Evolutionary conservation across 495 filamentous ascomycete species (phyloP).

Genomic region (Penicillium macrosclerotiorum): DNA sequence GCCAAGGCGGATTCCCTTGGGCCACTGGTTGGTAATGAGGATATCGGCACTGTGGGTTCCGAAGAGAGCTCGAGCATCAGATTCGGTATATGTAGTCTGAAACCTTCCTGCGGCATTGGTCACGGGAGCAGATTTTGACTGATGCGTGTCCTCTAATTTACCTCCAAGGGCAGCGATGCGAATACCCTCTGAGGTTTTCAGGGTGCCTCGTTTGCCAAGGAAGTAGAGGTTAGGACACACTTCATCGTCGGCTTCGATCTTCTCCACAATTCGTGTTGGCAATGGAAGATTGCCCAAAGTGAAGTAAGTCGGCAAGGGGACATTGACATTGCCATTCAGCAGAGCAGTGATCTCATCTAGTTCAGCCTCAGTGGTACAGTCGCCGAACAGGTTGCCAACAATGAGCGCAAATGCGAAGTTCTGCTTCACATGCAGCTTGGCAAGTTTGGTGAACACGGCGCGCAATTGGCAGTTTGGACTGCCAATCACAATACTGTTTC

Average conservation of each 20-base stretch:
- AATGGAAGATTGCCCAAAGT: conserved; percentile 67
- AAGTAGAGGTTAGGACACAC: conserved; percentile 85
- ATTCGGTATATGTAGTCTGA: conserved; percentile 56
- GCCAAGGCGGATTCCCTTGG: conserved; percentile 61
- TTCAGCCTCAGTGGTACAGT: conserved; percentile 47
- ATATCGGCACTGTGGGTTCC: conserved; percentile 79
- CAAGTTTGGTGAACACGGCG: conserved; percentile 72
- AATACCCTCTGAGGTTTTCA: conserved; percentile 88
- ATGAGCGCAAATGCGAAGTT: conserved; percentile 80
- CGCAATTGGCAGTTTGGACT: conserved; percentile 71
- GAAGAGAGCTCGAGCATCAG: conserved; percentile 71
- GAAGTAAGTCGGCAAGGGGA: conserved; percentile 86
- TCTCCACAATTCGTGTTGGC: conserved; percentile 65
- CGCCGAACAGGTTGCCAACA: conserved; percentile 75
- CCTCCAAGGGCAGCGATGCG: conserved; percentile 82
- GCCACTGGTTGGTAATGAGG: conserved; percentile 84
- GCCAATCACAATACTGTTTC: conserved; percentile 72
- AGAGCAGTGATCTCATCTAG: conserved; percentile 58
- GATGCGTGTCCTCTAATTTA: conserved; percentile 15
- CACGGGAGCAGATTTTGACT: conserved; percentile 18
- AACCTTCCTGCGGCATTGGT: conserved; percentile 25
- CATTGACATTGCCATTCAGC: conserved; percentile 63
- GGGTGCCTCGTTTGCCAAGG: conserved; percentile 76
- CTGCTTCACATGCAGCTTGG: conserved; percentile 78
- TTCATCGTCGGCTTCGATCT: conserved; percentile 73